Conservation (phyloP, 1,284 basidiomycete genomes). For the Malassezia vespertilionis region DNA sequence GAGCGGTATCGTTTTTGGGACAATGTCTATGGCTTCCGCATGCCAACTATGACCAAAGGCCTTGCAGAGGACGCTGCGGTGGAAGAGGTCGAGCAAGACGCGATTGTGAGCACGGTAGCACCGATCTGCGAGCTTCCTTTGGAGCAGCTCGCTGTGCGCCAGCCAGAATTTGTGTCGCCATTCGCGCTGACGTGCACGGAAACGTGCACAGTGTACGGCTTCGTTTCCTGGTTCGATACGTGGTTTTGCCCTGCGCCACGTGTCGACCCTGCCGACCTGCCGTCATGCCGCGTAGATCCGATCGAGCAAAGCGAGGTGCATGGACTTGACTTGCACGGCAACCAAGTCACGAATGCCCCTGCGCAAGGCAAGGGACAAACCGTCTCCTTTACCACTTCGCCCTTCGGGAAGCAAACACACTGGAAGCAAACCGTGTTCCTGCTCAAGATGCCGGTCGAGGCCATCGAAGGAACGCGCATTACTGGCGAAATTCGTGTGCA, state of each 20-base stretch:
- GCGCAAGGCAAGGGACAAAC: slow-evolving; percentile 51
- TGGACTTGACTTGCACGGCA: slow-evolving; percentile 75
- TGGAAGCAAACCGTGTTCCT: slow-evolving; percentile 95
- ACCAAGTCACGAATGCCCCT: slow-evolving; percentile 52
- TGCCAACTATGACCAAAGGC: slow-evolving; percentile 37
- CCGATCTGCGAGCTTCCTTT: slow-evolving; percentile 39
- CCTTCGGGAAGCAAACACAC: slow-evolving; percentile 75
- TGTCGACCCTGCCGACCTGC: slow-evolving; percentile 13
- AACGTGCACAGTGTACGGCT: slow-evolving; percentile 26
- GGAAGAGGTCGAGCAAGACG: slow-evolving; percentile 25
- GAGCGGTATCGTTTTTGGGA: slow-evolving; percentile 80
- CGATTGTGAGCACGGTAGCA: slow-evolving; percentile 24
- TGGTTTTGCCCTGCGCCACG: slow-evolving; percentile 31
- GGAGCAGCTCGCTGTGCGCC: slow-evolving; percentile 20
- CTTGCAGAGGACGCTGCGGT: slow-evolving; percentile 39
- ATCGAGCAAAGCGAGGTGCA: slow-evolving; percentile 20
- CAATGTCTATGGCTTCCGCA: slow-evolving; percentile 64
- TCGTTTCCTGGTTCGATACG: slow-evolving; percentile 46
- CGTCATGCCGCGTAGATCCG: slow-evolving; percentile 18
- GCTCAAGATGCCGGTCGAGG: slow-evolving; percentile 64
- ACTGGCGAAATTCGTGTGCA: slow-evolving; percentile 68
- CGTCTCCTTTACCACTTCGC: slow-evolving; percentile 83
- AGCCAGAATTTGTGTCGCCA: slow-evolving; percentile 44
- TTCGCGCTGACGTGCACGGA: slow-evolving; percentile 22
- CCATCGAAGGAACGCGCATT: slow-evolving; percentile 66